Evolutionary conservation across 1,139 yeast species (phyloP), one percentile per base, ranked within the genome.

Genomic region (Candida labiduridarum): DNA sequence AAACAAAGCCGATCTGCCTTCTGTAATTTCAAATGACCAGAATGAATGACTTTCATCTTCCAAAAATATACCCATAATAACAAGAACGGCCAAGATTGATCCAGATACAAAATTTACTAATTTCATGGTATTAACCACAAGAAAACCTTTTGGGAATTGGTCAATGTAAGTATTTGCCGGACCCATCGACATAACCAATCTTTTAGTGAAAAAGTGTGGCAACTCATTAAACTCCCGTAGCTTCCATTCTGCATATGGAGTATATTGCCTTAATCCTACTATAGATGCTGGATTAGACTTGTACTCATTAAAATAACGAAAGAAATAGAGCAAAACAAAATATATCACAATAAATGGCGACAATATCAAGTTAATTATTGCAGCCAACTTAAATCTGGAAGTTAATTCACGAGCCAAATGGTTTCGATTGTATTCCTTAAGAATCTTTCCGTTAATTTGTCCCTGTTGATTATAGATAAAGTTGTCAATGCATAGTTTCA

Each of bases 181-280:
- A 11, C 83, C 87, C 41, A 83, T 80, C 45, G 97, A 89, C 57
- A 89, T 68, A 48, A 85, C 88, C 41, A 95, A 70, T 46, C 99
- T 74, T 58, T 85, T 83, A 52, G 84, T 84, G 66, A 94, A 94
- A 40, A 94, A 77, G 67, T 94, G 99, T 40, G 90, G 90, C 16
- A 94, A 75, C 65, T 94, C 99, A 64, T 94, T 94, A 64, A 88
- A 90, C 63, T 94, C 99, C 50, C 99, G 76, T 62, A 95, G 80
- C 64, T 87, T 89, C 98, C 99, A 94, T 62, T 89, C 94, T 0
- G 98, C 97, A 66, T 83, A 81, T 0, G 97, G 97, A 0, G 98
- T 90, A 62, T 90, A 94, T 60, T 90, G 96, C 46, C 99, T 76
- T 44, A 75, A 64, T 1, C 92, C 85, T 9, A 96, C 85, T 49